Evolutionary conservation across 2,329 filamentous ascomycete species (phyloP).

Genomic region (Colletotrichum gigasporum): DNA sequence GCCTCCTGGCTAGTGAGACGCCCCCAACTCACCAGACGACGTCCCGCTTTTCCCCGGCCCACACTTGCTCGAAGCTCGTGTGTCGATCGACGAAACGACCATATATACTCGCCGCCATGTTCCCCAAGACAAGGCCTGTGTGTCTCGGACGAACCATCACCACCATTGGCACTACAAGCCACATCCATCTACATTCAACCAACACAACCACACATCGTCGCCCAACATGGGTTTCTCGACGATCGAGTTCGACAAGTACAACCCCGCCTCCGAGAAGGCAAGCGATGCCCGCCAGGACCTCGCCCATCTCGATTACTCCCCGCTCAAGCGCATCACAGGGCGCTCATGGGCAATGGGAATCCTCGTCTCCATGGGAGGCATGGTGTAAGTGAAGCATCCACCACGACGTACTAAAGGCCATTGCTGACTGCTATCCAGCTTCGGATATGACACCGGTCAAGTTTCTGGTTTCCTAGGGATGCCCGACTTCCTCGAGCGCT

Average conservation of each 20-base stretch:
- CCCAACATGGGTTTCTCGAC: conserved; percentile 37
- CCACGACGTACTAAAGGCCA: background rate
- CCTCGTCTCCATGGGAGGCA: conserved; percentile 55
- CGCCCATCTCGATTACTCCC: conserved; percentile 54
- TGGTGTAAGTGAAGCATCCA: conserved; percentile 46
- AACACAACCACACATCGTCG: background rate
- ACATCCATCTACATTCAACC: conserved; percentile 47
- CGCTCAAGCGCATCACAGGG: conserved; percentile 49
- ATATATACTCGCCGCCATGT: conserved; percentile 24
- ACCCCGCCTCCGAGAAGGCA: conserved; percentile 50
- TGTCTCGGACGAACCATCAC: conserved; percentile 29
- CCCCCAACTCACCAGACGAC: conserved; percentile 2
- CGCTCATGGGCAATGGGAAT: conserved; percentile 48
- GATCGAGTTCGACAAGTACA: conserved; percentile 53
- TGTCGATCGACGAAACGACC: conserved; percentile 20
- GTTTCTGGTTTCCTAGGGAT: conserved; percentile 67
- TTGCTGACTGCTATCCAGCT: conserved; percentile 36
- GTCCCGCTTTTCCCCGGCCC: background rate
- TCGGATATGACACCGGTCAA: conserved; percentile 62
- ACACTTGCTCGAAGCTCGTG: conserved; percentile 4
- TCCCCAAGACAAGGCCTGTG: background rate
- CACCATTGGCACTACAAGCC: background rate
- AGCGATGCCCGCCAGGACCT: conserved; percentile 44
- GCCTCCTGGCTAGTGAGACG: conserved; percentile 14
- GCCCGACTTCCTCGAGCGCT: conserved; percentile 63